These are phyloP conservation scores for Lachnellula suecica DNA, from an alignment of 2,329 filamentous ascomycete genomes.

Conservation along the genomic window DNA sequence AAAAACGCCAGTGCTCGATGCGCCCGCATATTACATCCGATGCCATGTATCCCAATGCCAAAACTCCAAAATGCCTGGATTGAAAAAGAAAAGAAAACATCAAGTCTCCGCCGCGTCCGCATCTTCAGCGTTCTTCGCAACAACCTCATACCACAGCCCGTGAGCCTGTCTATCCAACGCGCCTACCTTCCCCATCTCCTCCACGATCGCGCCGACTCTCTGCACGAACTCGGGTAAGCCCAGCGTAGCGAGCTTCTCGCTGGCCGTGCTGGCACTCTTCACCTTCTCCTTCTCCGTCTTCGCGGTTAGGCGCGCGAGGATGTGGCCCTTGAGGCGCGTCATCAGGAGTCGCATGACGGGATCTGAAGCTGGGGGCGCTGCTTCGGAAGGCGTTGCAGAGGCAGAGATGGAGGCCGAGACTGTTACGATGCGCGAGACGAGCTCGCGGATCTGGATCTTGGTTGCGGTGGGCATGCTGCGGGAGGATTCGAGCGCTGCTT, in stretches of 20 bases:
- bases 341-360: conserved; percentile 66
- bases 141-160: conserved; percentile 65
- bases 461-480: conserved; percentile 65
- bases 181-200: conserved; percentile 64
- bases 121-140: conserved; percentile 24
- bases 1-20: too few relatives aligned
- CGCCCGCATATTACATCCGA: too few relatives aligned
- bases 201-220: conserved; percentile 67
- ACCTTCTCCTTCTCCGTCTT: conserved; percentile 69
- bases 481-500: conserved; percentile 61
- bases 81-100: too few relatives aligned
- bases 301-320: conserved; percentile 63
- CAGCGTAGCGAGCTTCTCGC: conserved; percentile 66
- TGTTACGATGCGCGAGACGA: conserved; percentile 54
- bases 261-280: conserved; percentile 65
- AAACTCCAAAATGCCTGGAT: too few relatives aligned
- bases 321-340: conserved; percentile 64
- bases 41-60: too few relatives aligned
- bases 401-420: conserved; percentile 19
- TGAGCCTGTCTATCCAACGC: conserved; percentile 68
- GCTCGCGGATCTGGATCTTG: conserved; percentile 55
- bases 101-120: too few relatives aligned
- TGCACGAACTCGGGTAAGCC: conserved; percentile 74
- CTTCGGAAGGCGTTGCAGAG: neutral
- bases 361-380: conserved; percentile 37